Evolutionary conservation across 768 basidiomycete species (phyloP).

Genomic region (Dacryopinax spathularia): DNA sequence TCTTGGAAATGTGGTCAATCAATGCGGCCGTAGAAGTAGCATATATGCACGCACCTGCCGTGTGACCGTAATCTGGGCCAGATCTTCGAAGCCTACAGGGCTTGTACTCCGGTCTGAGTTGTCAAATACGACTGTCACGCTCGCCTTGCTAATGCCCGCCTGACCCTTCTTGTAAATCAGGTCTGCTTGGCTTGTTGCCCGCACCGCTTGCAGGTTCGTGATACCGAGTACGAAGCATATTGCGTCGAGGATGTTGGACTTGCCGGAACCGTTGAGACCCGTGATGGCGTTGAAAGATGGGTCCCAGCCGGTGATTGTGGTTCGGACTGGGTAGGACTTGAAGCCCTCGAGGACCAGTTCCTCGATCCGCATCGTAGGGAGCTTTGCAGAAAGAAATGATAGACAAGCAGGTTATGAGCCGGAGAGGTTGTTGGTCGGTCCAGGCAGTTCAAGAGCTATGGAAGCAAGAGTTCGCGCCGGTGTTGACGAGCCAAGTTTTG

Average conservation of each 20-base stretch:
- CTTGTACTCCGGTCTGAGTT: slow-evolving; percentile 79
- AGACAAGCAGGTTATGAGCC: background rate
- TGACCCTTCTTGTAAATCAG: slow-evolving; percentile 99
- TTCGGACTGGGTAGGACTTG: slow-evolving; percentile 94
- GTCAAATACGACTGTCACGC: slow-evolving; percentile 97
- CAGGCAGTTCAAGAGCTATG: background rate
- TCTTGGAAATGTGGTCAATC: slow-evolving; percentile 31
- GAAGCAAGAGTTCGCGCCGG: background rate
- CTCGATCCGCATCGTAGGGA: slow-evolving; percentile 66
- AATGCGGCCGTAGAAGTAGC: background rate
- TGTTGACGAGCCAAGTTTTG: too few relatives aligned
- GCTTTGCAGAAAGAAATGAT: background rate
- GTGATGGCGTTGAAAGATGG: slow-evolving; percentile 97
- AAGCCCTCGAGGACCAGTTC: slow-evolving; percentile 95
- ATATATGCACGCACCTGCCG: slow-evolving; percentile 53
- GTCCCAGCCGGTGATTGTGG: slow-evolving; percentile 94
- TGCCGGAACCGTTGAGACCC: slow-evolving; percentile 73
- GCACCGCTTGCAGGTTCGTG: slow-evolving; percentile 88
- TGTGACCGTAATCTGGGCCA: slow-evolving; percentile 86
- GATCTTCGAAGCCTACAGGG: slow-evolving; percentile 67
- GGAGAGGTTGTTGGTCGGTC: background rate
- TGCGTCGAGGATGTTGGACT: slow-evolving; percentile 98
- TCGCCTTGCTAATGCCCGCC: slow-evolving; percentile 91
- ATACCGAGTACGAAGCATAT: slow-evolving; percentile 98
- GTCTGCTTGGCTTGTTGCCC: slow-evolving; percentile 89